Evolutionary conservation across 2,329 filamentous ascomycete species (phyloP).

Genomic region (Hypoxylon sp.): DNA sequence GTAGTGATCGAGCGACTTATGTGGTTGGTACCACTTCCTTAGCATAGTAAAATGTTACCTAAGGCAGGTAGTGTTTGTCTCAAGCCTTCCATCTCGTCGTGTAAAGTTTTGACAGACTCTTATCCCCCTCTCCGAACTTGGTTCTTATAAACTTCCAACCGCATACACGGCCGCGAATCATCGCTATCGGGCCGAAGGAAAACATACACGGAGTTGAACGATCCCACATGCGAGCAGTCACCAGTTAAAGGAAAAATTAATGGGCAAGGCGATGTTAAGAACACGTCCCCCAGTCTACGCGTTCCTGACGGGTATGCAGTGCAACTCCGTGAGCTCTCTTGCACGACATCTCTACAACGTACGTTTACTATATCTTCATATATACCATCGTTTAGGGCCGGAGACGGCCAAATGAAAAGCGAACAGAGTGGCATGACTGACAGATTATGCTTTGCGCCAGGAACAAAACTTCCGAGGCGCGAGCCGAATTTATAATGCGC

Average conservation of each 20-base stretch:
- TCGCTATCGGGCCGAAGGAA: constrained; percentile 24
- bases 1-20: neutral
- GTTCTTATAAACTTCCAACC: neutral
- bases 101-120: no score
- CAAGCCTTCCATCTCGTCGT: no score
- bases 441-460: constrained; percentile 6
- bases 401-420: constrained; percentile 12
- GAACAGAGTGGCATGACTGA: constrained; percentile 5
- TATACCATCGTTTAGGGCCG: constrained; percentile 5
- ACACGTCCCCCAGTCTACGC: constrained; percentile 15
- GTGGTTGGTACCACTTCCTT: neutral
- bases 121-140: neutral
- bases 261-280: constrained; percentile 17
- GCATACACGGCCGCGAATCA: constrained; percentile 13
- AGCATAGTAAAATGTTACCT: no score
- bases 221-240: constrained; percentile 5
- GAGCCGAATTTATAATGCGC: constrained; percentile 22
- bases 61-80: no score
- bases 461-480: constrained; percentile 12
- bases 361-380: constrained; percentile 14
- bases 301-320: constrained; percentile 23
- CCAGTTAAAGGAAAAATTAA: constrained; percentile 10
- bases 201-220: neutral
- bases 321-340: constrained; percentile 18
- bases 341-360: constrained; percentile 11